Percentiles rank a stretch among this genome's conserved stretches.
Conservation (phyloP, 1,284 basidiomycete species). For the Ganoderma multipileum region DNA sequence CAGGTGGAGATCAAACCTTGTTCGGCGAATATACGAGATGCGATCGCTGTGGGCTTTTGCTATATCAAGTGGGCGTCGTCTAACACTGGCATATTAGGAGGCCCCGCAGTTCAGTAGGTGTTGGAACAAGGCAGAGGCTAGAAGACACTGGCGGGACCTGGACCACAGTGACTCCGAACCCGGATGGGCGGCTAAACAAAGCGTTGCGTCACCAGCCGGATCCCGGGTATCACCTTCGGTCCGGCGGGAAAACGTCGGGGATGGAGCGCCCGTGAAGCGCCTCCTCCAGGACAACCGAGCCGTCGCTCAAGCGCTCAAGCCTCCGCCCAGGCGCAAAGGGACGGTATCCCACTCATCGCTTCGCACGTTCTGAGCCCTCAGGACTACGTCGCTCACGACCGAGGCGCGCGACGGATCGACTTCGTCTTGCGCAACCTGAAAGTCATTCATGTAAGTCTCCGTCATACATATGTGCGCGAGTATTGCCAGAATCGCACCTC, state of each 20-base stretch:
- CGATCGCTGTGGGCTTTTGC: neutral
- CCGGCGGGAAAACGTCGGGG: neutral
- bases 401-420: constrained; percentile 81
- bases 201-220: neutral
- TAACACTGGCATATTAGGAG: neutral
- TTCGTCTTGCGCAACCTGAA: constrained; percentile 85
- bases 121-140: neutral
- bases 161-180: neutral
- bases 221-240: neutral
- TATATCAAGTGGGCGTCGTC: neutral
- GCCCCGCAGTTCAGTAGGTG: neutral
- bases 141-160: neutral
- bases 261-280: too few species aligned
- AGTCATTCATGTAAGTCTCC: constrained; percentile 57
- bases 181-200: neutral
- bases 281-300: constrained; percentile 82
- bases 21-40: neutral
- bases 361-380: constrained; percentile 85
- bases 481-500: neutral
- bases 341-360: constrained; percentile 74
- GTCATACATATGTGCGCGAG: neutral
- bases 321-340: constrained; percentile 66
- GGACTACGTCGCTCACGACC: constrained; percentile 87
- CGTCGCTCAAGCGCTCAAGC: constrained; percentile 75
- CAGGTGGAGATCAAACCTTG: constrained; percentile 5